Conservation (phyloP, 306 rosid genomes). For the Lagenaria siceraria region DNA sequence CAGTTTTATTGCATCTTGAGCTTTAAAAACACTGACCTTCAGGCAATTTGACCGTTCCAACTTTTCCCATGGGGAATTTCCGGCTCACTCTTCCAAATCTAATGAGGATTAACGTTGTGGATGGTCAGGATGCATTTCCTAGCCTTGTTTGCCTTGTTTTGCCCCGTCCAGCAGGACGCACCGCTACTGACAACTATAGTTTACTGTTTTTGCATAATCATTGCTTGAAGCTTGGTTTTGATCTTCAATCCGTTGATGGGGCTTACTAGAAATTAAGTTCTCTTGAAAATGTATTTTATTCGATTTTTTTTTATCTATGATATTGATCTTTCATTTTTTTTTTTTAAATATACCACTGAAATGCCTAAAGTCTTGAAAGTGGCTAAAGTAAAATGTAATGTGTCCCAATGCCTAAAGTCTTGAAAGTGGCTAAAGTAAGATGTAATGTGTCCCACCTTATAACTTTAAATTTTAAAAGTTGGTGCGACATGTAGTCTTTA, state of each 20-base stretch:
- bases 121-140: background rate
- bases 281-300: too few relatives aligned
- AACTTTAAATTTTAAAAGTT: background rate
- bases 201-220: background rate
- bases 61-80: background rate
- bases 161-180: background rate
- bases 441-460: background rate
- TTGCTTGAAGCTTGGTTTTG: background rate
- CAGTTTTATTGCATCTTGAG: too few relatives aligned
- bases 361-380: background rate
- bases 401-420: too few relatives aligned
- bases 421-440: background rate
- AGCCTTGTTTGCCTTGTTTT: background rate
- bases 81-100: background rate
- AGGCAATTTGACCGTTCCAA: background rate
- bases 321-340: too few relatives aligned
- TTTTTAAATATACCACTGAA: background rate
- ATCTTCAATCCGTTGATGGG: too few relatives aligned
- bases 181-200: background rate
- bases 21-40: too few relatives aligned
- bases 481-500: background rate
- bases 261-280: too few relatives aligned
- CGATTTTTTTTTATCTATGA: too few relatives aligned
- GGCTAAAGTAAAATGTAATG: too few relatives aligned
- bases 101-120: background rate